phyloP scores from a whole-genome alignment of 106 monocot species.

The Platanthera zijinensis region DNA sequence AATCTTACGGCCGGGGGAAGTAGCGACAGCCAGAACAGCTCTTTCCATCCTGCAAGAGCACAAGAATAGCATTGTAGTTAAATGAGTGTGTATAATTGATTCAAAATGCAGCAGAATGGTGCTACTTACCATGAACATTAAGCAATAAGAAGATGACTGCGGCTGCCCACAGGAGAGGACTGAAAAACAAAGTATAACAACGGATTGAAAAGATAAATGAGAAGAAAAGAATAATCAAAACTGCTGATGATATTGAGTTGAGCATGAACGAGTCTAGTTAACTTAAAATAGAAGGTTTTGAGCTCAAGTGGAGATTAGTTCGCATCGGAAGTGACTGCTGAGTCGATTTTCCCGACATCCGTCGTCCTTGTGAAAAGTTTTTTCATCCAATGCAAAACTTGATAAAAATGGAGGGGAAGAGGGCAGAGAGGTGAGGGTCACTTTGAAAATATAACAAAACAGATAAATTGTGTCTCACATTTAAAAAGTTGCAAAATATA shows the following conservation, averaged over 20 bases:
- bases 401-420: too few species aligned
- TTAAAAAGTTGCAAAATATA: too few species aligned
- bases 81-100: neutral
- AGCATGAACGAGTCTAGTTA: too few species aligned
- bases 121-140: conserved; percentile 66
- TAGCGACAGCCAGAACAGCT: conserved; percentile 64
- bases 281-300: too few species aligned
- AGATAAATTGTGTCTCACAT: too few species aligned
- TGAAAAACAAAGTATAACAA: conserved; percentile 16
- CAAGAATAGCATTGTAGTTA: neutral
- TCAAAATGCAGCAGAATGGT: neutral
- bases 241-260: neutral
- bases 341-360: too few species aligned
- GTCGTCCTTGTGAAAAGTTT: too few species aligned
- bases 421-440: too few species aligned
- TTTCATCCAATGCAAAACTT: too few species aligned
- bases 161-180: conserved; percentile 72
- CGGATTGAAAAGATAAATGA: neutral
- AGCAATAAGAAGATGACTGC: conserved; percentile 69
- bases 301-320: too few species aligned
- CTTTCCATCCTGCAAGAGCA: conserved; percentile 54
- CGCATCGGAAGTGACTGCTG: too few species aligned
- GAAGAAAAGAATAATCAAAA: conserved; percentile 6
- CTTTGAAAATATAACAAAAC: too few species aligned
- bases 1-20: conserved; percentile 65